A percentile compares a stretch with the other conserved stretches of the same genome.
These are phyloP conservation scores for Melastoma malabathricum DNA, from an alignment of 345 rosid genomes.

Conservation along the genomic window DNA sequence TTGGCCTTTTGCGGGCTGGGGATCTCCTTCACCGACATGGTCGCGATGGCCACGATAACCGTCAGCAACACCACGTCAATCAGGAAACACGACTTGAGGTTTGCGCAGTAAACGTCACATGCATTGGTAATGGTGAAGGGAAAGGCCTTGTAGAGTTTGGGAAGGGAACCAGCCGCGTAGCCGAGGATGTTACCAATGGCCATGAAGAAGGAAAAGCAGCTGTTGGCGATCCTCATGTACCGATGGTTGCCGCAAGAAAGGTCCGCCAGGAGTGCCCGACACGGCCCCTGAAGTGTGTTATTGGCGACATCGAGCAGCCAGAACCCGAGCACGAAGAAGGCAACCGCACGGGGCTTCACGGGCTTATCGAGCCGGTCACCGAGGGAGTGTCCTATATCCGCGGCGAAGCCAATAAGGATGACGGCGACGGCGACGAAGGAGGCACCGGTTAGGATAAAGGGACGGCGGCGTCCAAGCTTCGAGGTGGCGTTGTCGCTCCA, in stretches of 20 bases:
- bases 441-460: conserved; percentile 25
- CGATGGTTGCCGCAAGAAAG: conserved; percentile 19
- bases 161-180: conserved; percentile 30
- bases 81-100: conserved; percentile 66
- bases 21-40: conserved; percentile 30
- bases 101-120: conserved; percentile 66
- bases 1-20: conserved; percentile 10
- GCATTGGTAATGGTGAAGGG: conserved; percentile 29
- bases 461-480: conserved; percentile 35
- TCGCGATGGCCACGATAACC: conserved; percentile 33
- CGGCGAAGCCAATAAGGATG: conserved; percentile 32
- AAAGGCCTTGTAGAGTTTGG: conserved; percentile 14
- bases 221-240: conserved; percentile 22
- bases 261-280: conserved; percentile 35
- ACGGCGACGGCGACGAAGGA: conserved; percentile 22
- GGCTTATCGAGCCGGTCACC: conserved; percentile 14
- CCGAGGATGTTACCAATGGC: conserved; percentile 36
- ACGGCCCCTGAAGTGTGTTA: conserved; percentile 25
- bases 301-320: conserved; percentile 44
- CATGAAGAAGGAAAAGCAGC: conserved; percentile 33
- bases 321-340: conserved; percentile 28
- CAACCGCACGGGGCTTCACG: conserved; percentile 25
- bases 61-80: conserved; percentile 34
- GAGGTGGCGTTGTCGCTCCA: conserved; percentile 13
- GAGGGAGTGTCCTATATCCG: conserved; percentile 26